Percentiles rank a stretch among this genome's conserved stretches.
Conservation (phyloP, 2,329 filamentous ascomycete genomes). For the Monilinia fructigena region DNA sequence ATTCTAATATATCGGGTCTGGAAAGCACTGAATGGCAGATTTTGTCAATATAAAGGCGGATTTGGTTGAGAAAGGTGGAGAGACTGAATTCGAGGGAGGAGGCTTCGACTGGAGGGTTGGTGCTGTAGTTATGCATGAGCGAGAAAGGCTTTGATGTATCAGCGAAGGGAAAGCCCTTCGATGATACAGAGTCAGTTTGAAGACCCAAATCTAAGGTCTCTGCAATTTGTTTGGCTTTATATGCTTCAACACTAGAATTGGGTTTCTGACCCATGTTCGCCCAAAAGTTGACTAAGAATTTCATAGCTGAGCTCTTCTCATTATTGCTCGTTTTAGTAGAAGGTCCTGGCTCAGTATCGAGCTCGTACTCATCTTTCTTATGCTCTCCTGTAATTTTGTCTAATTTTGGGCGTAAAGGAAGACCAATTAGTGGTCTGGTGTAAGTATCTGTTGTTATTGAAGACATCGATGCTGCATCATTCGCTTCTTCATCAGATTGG, state of each 20-base stretch:
- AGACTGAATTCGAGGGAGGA: conserved; percentile 25
- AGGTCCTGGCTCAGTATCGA: background rate
- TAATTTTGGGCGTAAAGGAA: background rate
- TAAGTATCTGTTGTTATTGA: background rate
- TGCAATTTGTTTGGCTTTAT: background rate
- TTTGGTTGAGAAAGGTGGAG: conserved; percentile 22
- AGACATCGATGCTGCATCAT: conserved; percentile 1
- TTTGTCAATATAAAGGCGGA: conserved; percentile 14
- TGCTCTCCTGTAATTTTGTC: background rate
- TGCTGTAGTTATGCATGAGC: background rate
- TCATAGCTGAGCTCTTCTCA: background rate
- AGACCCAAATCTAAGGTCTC: background rate
- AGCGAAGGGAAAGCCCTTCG: background rate
- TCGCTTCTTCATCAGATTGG: background rate
- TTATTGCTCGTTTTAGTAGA: background rate
- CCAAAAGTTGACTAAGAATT: background rate
- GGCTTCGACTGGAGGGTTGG: background rate
- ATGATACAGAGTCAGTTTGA: background rate
- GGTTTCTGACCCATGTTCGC: background rate
- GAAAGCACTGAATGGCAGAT: conserved; percentile 22
- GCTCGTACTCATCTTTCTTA: background rate
- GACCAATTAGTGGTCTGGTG: background rate
- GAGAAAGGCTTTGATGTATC: background rate
- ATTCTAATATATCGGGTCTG: conserved; percentile 14
- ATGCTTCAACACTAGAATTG: background rate